Conservation (phyloP, 208 protist species). For the Crithidia expoeki region DNA sequence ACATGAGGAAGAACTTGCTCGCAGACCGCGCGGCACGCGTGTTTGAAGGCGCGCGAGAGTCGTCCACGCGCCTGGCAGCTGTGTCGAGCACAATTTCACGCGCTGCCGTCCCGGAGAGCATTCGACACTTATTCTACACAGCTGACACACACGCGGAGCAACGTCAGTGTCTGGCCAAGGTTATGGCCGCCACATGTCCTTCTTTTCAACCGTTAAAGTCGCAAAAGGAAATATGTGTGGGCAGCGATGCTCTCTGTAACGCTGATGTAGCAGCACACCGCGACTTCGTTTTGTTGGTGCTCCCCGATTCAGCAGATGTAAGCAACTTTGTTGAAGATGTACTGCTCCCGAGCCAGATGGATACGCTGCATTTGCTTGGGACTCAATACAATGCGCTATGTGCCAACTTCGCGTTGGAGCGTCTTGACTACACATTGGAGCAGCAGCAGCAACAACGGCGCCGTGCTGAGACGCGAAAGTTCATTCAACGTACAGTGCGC, state of each 20-base stretch:
- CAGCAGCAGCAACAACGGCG: conserved; percentile 42
- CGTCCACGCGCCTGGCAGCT: conserved; percentile 22
- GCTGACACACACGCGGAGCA: conserved; percentile 81
- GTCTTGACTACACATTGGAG: conserved; percentile 46
- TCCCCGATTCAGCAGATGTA: conserved; percentile 62
- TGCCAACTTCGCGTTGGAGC: conserved; percentile 37
- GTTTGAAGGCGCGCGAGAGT: conserved; percentile 55
- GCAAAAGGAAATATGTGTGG: neutral
- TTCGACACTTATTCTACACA: conserved; percentile 81
- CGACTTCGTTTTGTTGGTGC: conserved; percentile 55
- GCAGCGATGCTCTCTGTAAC: neutral
- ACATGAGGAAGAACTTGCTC: conserved; percentile 89
- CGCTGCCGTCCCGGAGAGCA: conserved; percentile 63
- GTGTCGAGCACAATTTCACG: conserved; percentile 52
- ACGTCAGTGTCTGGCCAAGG: conserved; percentile 57
- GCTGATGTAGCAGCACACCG: neutral
- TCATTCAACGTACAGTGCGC: conserved; percentile 45
- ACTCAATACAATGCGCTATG: neutral
- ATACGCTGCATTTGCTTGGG: conserved; percentile 8
- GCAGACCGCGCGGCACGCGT: conserved; percentile 68
- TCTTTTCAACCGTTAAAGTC: neutral
- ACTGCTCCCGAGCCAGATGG: conserved; percentile 54
- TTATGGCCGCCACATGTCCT: conserved; percentile 42
- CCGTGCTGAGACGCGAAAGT: conserved; percentile 34
- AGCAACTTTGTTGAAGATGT: conserved; percentile 55